A percentile compares a stretch with the other conserved stretches of the same genome.
These are phyloP conservation scores for Boletus sp. DNA, from an alignment of 768 basidiomycete genomes.

Conservation along the genomic window DNA sequence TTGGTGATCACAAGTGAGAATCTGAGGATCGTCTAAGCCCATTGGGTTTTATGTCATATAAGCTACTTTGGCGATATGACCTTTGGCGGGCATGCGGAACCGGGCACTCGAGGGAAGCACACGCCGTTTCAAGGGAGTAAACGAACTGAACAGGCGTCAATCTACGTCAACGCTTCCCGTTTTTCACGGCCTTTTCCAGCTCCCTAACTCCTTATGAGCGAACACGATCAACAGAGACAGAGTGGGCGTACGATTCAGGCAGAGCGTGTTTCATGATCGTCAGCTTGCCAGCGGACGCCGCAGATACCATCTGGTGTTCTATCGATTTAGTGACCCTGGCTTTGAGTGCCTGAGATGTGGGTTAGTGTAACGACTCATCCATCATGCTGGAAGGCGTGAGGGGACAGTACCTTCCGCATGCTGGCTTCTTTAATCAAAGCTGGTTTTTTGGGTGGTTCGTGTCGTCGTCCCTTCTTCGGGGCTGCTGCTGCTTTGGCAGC, in stretches of 20 bases:
- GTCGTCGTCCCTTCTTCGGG: conserved; percentile 74
- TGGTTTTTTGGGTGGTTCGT: conserved; percentile 80
- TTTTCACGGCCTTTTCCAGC: conserved; percentile 14
- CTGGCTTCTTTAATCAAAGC: conserved; percentile 66
- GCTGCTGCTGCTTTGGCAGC: conserved; percentile 65
- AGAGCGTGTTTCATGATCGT: conserved; percentile 83
- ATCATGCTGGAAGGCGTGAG: neutral
- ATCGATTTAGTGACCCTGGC: conserved; percentile 92
- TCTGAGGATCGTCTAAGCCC: neutral
- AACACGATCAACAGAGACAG: neutral
- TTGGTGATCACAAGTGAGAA: neutral
- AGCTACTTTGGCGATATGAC: conserved; percentile 4
- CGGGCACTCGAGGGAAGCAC: neutral
- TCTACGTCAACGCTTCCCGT: conserved; percentile 17
- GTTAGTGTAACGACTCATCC: neutral
- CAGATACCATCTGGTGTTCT: conserved; percentile 85
- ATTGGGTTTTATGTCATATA: neutral
- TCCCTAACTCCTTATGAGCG: conserved; percentile 17
- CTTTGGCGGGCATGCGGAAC: conserved; percentile 1
- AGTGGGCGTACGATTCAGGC: conserved; percentile 24
- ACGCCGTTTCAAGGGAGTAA: conserved; percentile 4
- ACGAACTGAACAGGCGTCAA: neutral
- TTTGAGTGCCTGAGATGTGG: conserved; percentile 58
- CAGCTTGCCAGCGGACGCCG: conserved; percentile 84
- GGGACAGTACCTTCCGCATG: conserved; percentile 62